Base-by-base conservation (phyloP, 2,329 filamentous ascomycete species). In the Colletotrichum tabaci region DNA sequence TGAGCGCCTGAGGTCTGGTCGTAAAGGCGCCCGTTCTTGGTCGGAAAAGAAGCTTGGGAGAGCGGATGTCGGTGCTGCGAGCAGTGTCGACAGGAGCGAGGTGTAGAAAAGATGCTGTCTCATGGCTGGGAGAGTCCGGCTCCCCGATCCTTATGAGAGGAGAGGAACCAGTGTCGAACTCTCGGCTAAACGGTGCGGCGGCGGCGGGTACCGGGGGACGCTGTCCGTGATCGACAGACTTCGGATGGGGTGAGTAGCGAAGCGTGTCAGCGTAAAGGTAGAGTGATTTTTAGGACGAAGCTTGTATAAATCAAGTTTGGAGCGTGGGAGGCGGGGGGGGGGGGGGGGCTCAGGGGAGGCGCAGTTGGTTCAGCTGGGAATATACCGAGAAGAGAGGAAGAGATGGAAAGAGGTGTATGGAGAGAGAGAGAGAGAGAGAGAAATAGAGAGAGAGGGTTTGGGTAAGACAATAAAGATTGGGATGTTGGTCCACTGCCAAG, bases 141-240 rank as follows among this genome's bases (percentile, higher is more conserved):
- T 72, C 66, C 60, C 47, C 65, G 65, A 53, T 65, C 47, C 61
- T 60, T 70, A 64, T 56, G 55, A 66, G 53, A 57, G 7, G 30
- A 52, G 23, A 23, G 30, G 46, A 53, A 60, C 60, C 69, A 70
- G 66, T 50, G 69, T 60, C 58, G 62, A 60, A 66, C 35, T 67
- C 23, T 71, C 63, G 67, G 67, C 63, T 42, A 71, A 50, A 71
- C 63, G 64, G 64, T 62, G 26, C 6, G 60, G 60, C 40, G 61
- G 61, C 61, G 61, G 69, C 69, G 66, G 66, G 53, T 49, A 50
- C 53, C 46, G 50, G 62, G 66, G 47, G 60, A 52, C 26, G 42
- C 30, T 44, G 60, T 71, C 52, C 56, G 60, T 61, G 69, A 72
- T 72, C 66, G 66, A 58, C 69, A 58, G 38, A 71, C 64, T 71